Conservation (phyloP, 2,329 filamentous ascomycete genomes). For the Chaetomiaceae sp. region DNA sequence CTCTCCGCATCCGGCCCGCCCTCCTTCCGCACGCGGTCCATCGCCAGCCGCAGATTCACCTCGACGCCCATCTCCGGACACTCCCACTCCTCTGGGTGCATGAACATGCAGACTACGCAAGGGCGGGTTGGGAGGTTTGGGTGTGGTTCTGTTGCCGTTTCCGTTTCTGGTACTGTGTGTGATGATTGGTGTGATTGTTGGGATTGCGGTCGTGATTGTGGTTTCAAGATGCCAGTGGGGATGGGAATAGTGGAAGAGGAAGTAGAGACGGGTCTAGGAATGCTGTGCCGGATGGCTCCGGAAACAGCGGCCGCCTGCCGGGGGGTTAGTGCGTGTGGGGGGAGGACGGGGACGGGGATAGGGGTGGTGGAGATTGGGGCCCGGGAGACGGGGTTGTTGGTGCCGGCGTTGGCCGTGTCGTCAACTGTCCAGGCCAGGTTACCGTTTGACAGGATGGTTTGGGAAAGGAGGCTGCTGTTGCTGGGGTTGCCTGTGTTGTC, state of each 20-base stretch:
- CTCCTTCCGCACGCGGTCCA: slow-evolving; percentile 18
- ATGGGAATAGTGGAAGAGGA: too few species aligned
- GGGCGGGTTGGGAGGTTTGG: background rate
- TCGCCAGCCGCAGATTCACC: slow-evolving; percentile 16
- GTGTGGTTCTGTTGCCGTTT: background rate
- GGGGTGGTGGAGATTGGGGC: background rate
- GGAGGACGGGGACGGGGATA: background rate
- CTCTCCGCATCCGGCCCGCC: background rate
- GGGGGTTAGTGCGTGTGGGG: background rate
- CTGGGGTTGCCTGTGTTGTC: background rate
- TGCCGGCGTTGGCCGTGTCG: background rate
- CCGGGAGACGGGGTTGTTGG: background rate
- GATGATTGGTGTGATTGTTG: background rate
- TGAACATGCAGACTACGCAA: slow-evolving; percentile 21
- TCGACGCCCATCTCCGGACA: slow-evolving; percentile 23
- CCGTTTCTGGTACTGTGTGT: background rate
- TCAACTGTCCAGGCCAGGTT: too few species aligned
- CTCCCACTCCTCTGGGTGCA: slow-evolving; percentile 20
- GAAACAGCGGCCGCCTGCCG: too few species aligned
- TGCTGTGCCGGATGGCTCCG: too few species aligned
- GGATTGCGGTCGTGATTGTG: background rate
- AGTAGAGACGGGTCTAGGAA: too few species aligned
- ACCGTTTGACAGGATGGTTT: too few species aligned
- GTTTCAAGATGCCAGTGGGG: too few species aligned
- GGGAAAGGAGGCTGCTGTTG: background rate